A percentile compares a stretch with the other conserved stretches of the same genome.
These are phyloP conservation scores for Termitomyces bulborhizus DNA, from an alignment of 768 basidiomycete species.

Conservation along the genomic window DNA sequence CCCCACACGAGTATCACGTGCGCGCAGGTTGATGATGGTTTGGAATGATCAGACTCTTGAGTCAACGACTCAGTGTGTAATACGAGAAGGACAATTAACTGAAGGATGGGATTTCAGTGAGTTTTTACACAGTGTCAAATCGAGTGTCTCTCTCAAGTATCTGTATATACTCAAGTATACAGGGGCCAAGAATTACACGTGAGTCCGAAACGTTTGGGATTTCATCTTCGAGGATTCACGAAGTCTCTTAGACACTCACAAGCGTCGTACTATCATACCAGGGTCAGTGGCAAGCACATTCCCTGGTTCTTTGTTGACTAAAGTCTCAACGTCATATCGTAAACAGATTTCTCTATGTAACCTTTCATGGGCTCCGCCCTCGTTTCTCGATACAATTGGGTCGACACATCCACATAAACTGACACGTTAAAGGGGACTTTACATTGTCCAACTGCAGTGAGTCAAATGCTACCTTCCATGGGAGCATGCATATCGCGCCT, in stretches of 20 bases:
- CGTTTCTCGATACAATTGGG: constrained; percentile 11
- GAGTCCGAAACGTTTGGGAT: neutral
- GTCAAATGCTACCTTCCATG: neutral
- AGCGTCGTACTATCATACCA: constrained; percentile 11
- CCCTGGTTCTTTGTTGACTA: neutral
- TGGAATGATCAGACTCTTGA: neutral
- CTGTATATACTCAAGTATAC: neutral
- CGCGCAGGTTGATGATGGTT: neutral
- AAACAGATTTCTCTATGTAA: constrained; percentile 10
- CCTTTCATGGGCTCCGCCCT: constrained; percentile 8
- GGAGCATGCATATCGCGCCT: too few species aligned
- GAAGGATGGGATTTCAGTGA: constrained; percentile 5
- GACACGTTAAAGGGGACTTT: neutral
- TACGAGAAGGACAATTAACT: neutral
- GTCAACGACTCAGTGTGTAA: neutral
- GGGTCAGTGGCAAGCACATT: neutral
- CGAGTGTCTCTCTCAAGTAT: neutral
- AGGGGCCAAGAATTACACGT: constrained; percentile 10
- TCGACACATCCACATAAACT: constrained; percentile 10
- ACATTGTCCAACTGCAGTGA: neutral
- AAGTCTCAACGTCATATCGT: neutral
- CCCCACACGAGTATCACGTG: neutral
- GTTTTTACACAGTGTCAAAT: neutral
- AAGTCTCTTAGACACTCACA: constrained; percentile 4
- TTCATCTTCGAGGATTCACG: neutral